Conservation (phyloP, 2,329 filamentous ascomycete species). For the Cordyceps cicadae region DNA sequence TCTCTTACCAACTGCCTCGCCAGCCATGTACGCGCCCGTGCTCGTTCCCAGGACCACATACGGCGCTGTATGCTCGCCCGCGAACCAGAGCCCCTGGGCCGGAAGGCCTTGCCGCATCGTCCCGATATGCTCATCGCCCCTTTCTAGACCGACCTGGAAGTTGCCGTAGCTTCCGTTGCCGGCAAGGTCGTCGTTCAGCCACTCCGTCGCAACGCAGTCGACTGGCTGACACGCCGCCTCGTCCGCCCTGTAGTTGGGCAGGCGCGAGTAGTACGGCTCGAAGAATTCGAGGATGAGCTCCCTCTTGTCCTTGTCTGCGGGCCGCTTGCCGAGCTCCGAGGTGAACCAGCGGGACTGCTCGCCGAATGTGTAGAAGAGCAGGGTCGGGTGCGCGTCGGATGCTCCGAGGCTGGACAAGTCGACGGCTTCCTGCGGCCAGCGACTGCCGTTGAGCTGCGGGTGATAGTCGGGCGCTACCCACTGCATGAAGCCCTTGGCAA, state of each 20-base stretch:
- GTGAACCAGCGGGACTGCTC: slow-evolving; percentile 50
- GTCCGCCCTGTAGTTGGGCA: slow-evolving; percentile 56
- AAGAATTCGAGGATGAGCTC: slow-evolving; percentile 58
- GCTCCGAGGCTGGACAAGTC: slow-evolving; percentile 62
- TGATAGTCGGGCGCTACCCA: slow-evolving; percentile 68
- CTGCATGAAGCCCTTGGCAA: slow-evolving; percentile 60
- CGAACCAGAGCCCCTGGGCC: slow-evolving; percentile 69
- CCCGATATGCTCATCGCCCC: slow-evolving; percentile 65
- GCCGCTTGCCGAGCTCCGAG: slow-evolving; percentile 31
- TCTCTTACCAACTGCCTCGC: slow-evolving; percentile 64
- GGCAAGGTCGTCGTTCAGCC: slow-evolving; percentile 70
- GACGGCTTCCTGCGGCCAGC: slow-evolving; percentile 69
- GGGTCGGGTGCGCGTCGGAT: slow-evolving; percentile 60
- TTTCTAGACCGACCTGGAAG: slow-evolving; percentile 66
- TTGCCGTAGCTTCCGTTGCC: slow-evolving; percentile 80
- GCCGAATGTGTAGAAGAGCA: slow-evolving; percentile 76
- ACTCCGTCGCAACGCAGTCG: slow-evolving; percentile 61
- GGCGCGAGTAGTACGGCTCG: slow-evolving; percentile 64
- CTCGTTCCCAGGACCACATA: slow-evolving; percentile 84
- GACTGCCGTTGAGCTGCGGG: slow-evolving; percentile 46
- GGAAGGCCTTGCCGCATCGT: slow-evolving; percentile 54
- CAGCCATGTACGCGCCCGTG: slow-evolving; percentile 88
- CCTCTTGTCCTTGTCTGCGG: slow-evolving; percentile 39
- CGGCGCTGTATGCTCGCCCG: slow-evolving; percentile 83
- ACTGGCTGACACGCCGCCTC: slow-evolving; percentile 53